phyloP scores from a whole-genome alignment of 352 stramenopile species.

The Pythium utonaiense region DNA sequence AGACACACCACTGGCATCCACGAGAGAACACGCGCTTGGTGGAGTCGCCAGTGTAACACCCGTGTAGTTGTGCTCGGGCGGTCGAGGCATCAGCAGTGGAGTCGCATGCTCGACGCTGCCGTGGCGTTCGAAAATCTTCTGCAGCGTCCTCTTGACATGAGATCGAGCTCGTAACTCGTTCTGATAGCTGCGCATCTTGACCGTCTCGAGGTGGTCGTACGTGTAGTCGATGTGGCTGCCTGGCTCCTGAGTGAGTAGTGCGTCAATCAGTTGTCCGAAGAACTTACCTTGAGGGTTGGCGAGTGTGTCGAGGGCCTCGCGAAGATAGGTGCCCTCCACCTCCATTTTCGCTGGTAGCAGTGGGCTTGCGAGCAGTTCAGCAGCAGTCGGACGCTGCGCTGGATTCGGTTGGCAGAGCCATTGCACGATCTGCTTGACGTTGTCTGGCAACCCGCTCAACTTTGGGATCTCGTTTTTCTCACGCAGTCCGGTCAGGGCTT shows the following conservation, averaged over 20 bases:
- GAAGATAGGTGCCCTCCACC: conserved; percentile 78
- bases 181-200: conserved; percentile 73
- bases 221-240: conserved; percentile 84
- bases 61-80: conserved; percentile 63
- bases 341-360: conserved; percentile 81
- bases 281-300: conserved; percentile 88
- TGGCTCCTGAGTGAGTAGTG: conserved; percentile 67
- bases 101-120: conserved; percentile 76
- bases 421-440: conserved; percentile 87
- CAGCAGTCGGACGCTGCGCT: conserved; percentile 59
- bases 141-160: conserved; percentile 61
- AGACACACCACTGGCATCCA: too few relatives aligned
- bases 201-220: conserved; percentile 77
- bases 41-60: conserved; percentile 51
- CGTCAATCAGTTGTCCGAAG: conserved; percentile 83
- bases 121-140: conserved; percentile 84
- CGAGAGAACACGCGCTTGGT: conserved; percentile 55
- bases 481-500: conserved; percentile 71
- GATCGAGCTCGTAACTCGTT: conserved; percentile 59
- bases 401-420: conserved; percentile 85
- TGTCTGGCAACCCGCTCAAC: conserved; percentile 55
- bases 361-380: conserved; percentile 61
- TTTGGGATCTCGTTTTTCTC: conserved; percentile 60
- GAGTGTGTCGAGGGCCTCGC: conserved; percentile 81
- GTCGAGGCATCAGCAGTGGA: conserved; percentile 71